Base-by-base conservation (phyloP, 1,284 basidiomycete genomes). In the Salmacisia buchloeana region DNA sequence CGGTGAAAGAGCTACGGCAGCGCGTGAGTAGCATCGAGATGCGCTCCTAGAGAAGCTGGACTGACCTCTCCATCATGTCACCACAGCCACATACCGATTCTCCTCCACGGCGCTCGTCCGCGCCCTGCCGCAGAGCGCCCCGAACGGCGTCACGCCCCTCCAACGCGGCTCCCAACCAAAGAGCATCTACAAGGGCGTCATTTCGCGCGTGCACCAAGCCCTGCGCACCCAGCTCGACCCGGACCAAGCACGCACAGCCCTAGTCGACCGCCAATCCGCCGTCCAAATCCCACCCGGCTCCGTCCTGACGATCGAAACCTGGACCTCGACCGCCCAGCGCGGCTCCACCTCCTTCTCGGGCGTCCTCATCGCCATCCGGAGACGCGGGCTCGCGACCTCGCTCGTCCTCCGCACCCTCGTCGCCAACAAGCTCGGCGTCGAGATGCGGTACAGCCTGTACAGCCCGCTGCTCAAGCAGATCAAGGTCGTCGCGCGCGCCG, bases 391-490 rank as follows among this genome's bases (percentile, higher is more conserved):
- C 1, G 69, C 69, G 12, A 77, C 76, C 1, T 68, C 73, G n/a
- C 77, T 79, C 33, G 69, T 77, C n/a, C 62, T 79, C 52, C 67
- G 77, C 27, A 75, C 72, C 45, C 63, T 79, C 29, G 77, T 78
- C 45, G 33, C 46, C 5, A 65, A 75, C 59, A 79, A 79, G 69
- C 59, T 77, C 45, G 77, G 77, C 41, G 76, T 79, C n/a, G 77
- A 79, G 67, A 70, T 76, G 69, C 64, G 75, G 3, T 78, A 77
- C 67, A 71, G 71, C 52, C 64, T 78, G 21, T 79, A 78, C 68
- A 69, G 67, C 27, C 77, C 77, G 12, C 56, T 77, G 63, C 60
- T 79, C 52, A 79, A 79, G 69, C 69, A 78, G 25, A 72, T 78
- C 54, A 62, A 66, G 49, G 72, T 78, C 52, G 69, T 79, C 35